A percentile compares a stretch with the other conserved stretches of the same genome.
These are phyloP conservation scores for Cucurbita argyrosperma DNA, from an alignment of 306 rosid species.

Conservation along the genomic window DNA sequence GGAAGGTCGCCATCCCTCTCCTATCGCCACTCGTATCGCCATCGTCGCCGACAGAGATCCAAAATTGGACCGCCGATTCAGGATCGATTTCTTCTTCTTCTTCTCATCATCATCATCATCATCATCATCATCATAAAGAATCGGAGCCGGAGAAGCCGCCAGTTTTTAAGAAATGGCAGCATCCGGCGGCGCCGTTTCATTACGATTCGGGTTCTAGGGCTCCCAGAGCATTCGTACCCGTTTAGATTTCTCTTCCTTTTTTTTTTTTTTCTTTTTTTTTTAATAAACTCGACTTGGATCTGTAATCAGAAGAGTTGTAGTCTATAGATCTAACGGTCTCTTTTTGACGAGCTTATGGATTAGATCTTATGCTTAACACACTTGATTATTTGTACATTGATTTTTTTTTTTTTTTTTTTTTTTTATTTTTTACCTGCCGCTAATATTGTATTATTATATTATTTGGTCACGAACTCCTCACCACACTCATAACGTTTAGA, in stretches of 20 bases:
- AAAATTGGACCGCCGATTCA: slow-evolving; percentile 5
- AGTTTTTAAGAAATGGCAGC: slow-evolving; percentile 81
- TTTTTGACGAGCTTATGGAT: not conserved
- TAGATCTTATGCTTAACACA: not conserved
- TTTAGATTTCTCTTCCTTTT: not conserved
- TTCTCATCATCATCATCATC: not conserved
- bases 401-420: not conserved
- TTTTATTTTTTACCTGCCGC: not conserved
- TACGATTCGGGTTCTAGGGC: slow-evolving; percentile 43
- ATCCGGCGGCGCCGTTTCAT: slow-evolving; percentile 87
- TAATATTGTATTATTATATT: not conserved
- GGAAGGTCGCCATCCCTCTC: slow-evolving; percentile 95
- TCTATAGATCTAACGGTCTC: slow-evolving; percentile 2
- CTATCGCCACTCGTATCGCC: slow-evolving; percentile 76
- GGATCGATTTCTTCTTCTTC: not conserved
- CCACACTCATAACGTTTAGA: not conserved
- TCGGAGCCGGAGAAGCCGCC: slow-evolving; percentile 30
- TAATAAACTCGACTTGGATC: not conserved
- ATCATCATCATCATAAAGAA: slow-evolving; percentile 7
- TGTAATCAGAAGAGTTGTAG: not conserved
- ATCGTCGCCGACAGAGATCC: slow-evolving; percentile 15
- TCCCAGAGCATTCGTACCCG: slow-evolving; percentile 29
- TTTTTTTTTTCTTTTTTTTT: too few relatives aligned
- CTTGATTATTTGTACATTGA: not conserved
- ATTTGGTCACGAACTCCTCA: not conserved